phyloP scores from a whole-genome alignment of 768 basidiomycete species.

The Coprinopsis strossmayeri region DNA sequence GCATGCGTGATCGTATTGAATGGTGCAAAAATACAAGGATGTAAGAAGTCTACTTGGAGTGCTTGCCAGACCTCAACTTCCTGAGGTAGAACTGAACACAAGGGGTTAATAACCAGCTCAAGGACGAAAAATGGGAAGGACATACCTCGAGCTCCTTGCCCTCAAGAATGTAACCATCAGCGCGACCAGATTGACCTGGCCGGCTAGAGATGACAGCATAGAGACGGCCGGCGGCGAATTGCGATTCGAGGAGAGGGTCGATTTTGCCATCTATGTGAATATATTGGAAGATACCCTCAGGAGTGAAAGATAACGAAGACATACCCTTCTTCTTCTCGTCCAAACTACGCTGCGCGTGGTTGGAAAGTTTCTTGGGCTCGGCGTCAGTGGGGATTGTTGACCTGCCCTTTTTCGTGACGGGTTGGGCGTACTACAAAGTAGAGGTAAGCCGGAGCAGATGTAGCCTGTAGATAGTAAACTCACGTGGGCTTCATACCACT shows the following conservation, averaged over 20 bases:
- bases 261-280: conserved; percentile 92
- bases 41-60: conserved; percentile 64
- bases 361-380: conserved; percentile 75
- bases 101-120: conserved; percentile 1
- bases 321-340: conserved; percentile 89
- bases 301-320: conserved; percentile 10
- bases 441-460: conserved; percentile 4
- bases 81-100: conserved; percentile 81
- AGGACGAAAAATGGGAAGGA: conserved; percentile 13
- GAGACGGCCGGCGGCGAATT: conserved; percentile 92
- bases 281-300: not conserved
- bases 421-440: conserved; percentile 76
- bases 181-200: conserved; percentile 94
- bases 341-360: conserved; percentile 82
- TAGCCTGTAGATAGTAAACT: conserved; percentile 25
- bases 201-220: conserved; percentile 91
- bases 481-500: conserved; percentile 99
- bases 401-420: conserved; percentile 90
- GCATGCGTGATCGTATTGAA: conserved; percentile 9
- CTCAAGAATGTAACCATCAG: conserved; percentile 96
- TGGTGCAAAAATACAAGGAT: conserved; percentile 5
- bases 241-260: conserved; percentile 81
- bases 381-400: conserved; percentile 36
- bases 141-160: conserved; percentile 96
- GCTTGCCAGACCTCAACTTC: conserved; percentile 90